Evolutionary conservation across 192 early-diverging fungal species (phyloP).

Genomic region (Gaertneriomyces semiglobifer): DNA sequence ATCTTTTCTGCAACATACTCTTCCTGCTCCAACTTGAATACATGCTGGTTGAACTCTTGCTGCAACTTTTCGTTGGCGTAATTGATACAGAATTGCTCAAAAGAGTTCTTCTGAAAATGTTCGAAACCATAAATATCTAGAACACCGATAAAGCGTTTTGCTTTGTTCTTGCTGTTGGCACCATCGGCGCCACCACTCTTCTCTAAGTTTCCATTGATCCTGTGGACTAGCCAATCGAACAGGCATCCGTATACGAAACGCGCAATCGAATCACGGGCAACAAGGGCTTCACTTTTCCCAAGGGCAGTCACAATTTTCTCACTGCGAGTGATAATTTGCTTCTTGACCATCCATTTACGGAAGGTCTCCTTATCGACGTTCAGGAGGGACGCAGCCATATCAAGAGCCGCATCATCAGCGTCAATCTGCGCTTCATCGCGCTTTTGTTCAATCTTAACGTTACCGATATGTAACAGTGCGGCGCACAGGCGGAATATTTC

Average conservation of each 20-base stretch:
- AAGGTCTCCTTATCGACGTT: conserved; percentile 76
- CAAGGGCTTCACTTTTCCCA: conserved; percentile 66
- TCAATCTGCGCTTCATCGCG: conserved; percentile 65
- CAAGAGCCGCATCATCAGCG: conserved; percentile 73
- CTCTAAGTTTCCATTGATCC: conserved; percentile 78
- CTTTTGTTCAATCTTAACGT: conserved; percentile 80
- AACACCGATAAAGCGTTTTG: conserved; percentile 85
- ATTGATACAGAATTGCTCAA: conserved; percentile 98
- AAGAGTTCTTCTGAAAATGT: conserved; percentile 99
- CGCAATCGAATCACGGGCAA: conserved; percentile 88
- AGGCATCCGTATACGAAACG: conserved; percentile 95
- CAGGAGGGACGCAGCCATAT: conserved; percentile 68
- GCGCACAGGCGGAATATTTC: conserved; percentile 86
- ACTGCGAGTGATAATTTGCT: conserved; percentile 83
- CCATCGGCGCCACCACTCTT: conserved; percentile 45
- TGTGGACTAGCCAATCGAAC: conserved; percentile 94
- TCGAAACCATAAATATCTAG: conserved; percentile 99
- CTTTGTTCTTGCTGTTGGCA: conserved; percentile 26
- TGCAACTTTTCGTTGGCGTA: conserved; percentile 96
- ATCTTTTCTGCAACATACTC: conserved; percentile 96
- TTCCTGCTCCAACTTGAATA: conserved; percentile 98
- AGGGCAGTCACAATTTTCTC: conserved; percentile 89
- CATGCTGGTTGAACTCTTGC: conserved; percentile 98
- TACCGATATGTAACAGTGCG: conserved; percentile 91
- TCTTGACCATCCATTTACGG: conserved; percentile 91